Conservation (phyloP, 768 basidiomycete genomes). For the Amanita exitialis region DNA sequence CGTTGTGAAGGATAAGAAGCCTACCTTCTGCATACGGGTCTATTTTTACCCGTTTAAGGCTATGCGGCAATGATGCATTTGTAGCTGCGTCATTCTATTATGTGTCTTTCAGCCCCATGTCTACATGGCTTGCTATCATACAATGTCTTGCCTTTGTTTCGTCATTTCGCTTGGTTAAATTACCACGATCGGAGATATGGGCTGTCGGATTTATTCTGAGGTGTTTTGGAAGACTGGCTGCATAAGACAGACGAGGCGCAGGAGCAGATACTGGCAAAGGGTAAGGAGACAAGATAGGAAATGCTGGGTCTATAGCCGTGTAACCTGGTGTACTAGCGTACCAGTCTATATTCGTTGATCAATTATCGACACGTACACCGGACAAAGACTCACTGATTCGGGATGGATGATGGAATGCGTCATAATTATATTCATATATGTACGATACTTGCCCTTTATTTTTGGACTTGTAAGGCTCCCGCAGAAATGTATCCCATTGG, state of each 20-base stretch:
- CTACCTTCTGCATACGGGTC: slow-evolving; percentile 5
- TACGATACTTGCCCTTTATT: slow-evolving; percentile 4
- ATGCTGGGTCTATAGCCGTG: background rate
- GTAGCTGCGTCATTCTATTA: background rate
- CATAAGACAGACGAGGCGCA: background rate
- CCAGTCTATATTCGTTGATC: slow-evolving; percentile 1
- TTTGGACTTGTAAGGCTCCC: slow-evolving; percentile 3
- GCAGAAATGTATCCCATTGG: slow-evolving; percentile 4
- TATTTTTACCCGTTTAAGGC: background rate
- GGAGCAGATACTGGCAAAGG: slow-evolving; percentile 1
- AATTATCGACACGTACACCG: background rate
- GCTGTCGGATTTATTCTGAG: background rate
- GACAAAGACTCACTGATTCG: slow-evolving; percentile 4
- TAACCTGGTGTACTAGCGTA: background rate
- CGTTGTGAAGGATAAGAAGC: background rate
- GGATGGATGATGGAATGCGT: slow-evolving; percentile 6
- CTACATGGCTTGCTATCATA: background rate
- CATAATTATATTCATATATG: slow-evolving; percentile 12
- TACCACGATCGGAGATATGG: background rate
- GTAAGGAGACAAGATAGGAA: slow-evolving; percentile 3
- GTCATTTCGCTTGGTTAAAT: background rate
- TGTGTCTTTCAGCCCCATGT: background rate
- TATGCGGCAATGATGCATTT: background rate
- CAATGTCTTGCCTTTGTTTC: background rate
- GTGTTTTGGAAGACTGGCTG: background rate